phyloP scores from a whole-genome alignment of 169 alveolate genomes.

The Fabrea salina region DNA sequence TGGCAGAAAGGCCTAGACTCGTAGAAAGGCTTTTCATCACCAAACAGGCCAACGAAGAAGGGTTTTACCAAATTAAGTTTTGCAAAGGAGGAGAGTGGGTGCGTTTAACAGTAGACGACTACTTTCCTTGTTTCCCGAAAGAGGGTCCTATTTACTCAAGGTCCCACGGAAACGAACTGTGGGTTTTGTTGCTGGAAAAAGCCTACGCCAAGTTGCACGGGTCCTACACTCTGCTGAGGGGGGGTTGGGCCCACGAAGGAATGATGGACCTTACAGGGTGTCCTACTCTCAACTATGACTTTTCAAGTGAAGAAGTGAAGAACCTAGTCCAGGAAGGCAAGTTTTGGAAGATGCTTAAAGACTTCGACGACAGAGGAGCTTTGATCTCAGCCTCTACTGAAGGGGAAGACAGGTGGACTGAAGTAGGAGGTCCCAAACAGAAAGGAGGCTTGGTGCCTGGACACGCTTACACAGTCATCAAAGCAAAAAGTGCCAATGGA shows the following conservation, averaged over 20 bases:
- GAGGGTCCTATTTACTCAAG: conserved; percentile 63
- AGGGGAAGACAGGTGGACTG: conserved; percentile 58
- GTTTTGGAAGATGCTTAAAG: conserved; percentile 6
- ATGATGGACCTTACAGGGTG: conserved; percentile 52
- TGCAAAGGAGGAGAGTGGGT: conserved; percentile 84
- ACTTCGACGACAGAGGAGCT: conserved; percentile 66
- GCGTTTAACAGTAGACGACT: conserved; percentile 82
- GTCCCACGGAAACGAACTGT: conserved; percentile 71
- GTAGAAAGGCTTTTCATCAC: conserved; percentile 75
- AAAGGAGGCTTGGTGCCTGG: conserved; percentile 63
- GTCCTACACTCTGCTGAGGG: conserved; percentile 44
- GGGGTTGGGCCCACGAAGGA: conserved; percentile 48
- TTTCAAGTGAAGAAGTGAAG: background rate
- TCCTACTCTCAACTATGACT: conserved; percentile 29
- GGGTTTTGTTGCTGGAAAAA: conserved; percentile 83
- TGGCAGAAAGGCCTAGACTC: conserved; percentile 78
- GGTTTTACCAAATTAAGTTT: conserved; percentile 74
- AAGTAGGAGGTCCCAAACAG: conserved; percentile 27
- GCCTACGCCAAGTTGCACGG: conserved; percentile 87
- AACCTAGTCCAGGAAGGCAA: conserved; percentile 30
- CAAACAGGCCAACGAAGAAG: conserved; percentile 61
- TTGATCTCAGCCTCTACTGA: conserved; percentile 57
- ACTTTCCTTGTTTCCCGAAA: conserved; percentile 74
- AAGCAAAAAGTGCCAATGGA: conserved; percentile 47
- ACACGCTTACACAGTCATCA: conserved; percentile 59